Evolutionary conservation across 192 early-diverging fungal genomes (phyloP).

Genomic region (Linnemannia zychae): DNA sequence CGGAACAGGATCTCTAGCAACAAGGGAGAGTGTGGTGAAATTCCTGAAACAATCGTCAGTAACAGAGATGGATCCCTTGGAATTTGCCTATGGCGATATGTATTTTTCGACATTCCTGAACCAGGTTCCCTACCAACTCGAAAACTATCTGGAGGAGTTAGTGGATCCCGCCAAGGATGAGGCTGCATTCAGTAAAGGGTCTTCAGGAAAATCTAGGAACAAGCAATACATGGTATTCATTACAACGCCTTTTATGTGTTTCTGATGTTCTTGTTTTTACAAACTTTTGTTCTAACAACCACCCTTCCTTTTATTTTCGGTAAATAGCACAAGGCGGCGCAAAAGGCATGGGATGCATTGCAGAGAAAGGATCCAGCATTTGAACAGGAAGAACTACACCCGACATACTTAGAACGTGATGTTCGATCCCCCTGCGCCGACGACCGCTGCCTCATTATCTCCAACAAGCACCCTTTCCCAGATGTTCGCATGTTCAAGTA

Average conservation of each 20-base stretch:
- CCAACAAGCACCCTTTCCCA: constrained; percentile 66
- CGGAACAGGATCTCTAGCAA: constrained; percentile 64
- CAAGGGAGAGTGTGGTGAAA: constrained; percentile 60
- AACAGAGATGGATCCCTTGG: constrained; percentile 61
- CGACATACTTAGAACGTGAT: constrained; percentile 58
- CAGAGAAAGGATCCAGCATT: constrained; percentile 33
- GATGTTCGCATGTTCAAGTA: constrained; percentile 62
- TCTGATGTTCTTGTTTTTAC: neutral
- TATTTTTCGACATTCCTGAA: constrained; percentile 70
- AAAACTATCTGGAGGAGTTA: constrained; percentile 61
- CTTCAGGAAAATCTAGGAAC: constrained; percentile 61
- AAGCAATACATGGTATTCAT: constrained; percentile 62
- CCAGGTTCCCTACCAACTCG: constrained; percentile 65
- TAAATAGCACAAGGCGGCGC: constrained; percentile 59
- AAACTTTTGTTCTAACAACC: neutral
- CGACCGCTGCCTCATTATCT: constrained; percentile 67
- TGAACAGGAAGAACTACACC: constrained; percentile 57
- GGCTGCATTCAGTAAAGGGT: constrained; percentile 56
- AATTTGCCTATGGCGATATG: constrained; percentile 67
- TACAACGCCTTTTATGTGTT: neutral
- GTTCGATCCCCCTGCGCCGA: constrained; percentile 63
- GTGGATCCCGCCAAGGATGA: constrained; percentile 51
- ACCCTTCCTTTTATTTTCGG: neutral
- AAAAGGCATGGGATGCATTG: constrained; percentile 54
- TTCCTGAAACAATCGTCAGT: constrained; percentile 63